These are phyloP conservation scores for Plantago ovata DNA, from an alignment of 257 asterid genomes.

Conservation along the genomic window DNA sequence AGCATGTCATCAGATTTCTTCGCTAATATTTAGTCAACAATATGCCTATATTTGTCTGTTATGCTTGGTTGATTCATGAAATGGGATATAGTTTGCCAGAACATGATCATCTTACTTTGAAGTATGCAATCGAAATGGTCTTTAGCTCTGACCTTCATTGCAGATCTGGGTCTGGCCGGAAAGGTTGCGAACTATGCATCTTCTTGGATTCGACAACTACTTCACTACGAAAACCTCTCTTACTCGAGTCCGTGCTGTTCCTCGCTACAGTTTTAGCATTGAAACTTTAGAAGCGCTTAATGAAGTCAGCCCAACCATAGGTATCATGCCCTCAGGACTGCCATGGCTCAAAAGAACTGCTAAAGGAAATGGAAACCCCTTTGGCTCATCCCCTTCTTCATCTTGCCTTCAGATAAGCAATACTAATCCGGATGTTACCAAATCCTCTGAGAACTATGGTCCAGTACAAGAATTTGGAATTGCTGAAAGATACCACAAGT, in stretches of 20 bases:
- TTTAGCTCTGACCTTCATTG: slow-evolving; percentile 18
- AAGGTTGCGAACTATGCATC: slow-evolving; percentile 76
- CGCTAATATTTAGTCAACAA: too few species aligned
- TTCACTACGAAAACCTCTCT: slow-evolving; percentile 78
- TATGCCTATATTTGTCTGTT: too few species aligned
- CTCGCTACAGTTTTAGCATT: slow-evolving; percentile 75
- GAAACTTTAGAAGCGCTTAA: slow-evolving; percentile 74
- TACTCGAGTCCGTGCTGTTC: slow-evolving; percentile 86
- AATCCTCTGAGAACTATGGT: slow-evolving; percentile 23
- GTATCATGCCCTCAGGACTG: slow-evolving; percentile 89
- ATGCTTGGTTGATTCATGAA: too few species aligned
- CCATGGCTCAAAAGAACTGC: slow-evolving; percentile 50
- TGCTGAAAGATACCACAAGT: slow-evolving; percentile 29
- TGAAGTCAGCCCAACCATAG: slow-evolving; percentile 58
- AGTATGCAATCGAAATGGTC: not conserved
- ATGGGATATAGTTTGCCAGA: not conserved
- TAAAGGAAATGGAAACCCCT: slow-evolving; percentile 19
- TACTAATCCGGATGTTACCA: slow-evolving; percentile 2
- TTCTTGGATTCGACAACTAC: slow-evolving; percentile 56
- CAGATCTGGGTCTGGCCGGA: slow-evolving; percentile 99
- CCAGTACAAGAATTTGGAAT: slow-evolving; percentile 22
- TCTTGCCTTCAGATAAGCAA: slow-evolving; percentile 17
- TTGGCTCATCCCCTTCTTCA: slow-evolving; percentile 31
- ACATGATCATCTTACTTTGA: not conserved
- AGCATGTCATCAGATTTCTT: too few species aligned